Percentiles rank a stretch among this genome's conserved stretches.
Evolutionary conservation across 257 asterid genomes (phyloP).

Genomic region (Rubia yunnanensis): DNA sequence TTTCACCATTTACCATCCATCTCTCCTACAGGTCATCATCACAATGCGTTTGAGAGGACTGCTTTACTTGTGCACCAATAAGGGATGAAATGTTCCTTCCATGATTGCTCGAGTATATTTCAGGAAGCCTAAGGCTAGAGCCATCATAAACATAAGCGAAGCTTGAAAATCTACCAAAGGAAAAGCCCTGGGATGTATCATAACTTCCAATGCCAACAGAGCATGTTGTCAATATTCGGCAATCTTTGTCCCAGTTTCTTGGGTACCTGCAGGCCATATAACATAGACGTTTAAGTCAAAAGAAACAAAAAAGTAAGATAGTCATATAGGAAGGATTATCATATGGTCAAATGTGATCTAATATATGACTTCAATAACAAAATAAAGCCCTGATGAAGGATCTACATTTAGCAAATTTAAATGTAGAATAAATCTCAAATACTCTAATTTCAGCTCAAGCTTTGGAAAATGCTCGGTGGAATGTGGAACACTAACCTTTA

Average conservation of each 20-base stretch:
- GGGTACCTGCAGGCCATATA: constrained; percentile 38
- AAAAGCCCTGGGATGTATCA: constrained; percentile 66
- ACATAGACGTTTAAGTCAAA: constrained; percentile 3
- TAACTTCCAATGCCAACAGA: constrained; percentile 59
- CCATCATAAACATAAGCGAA: constrained; percentile 15
- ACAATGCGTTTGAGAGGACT: constrained; percentile 30
- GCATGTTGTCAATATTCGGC: constrained; percentile 58
- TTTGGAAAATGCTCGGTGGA: neutral
- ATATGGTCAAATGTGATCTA: neutral
- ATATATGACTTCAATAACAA: neutral
- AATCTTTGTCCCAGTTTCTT: constrained; percentile 46
- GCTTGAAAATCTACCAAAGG: constrained; percentile 38
- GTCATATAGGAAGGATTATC: too few relatives aligned
- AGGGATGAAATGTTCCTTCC: constrained; percentile 20
- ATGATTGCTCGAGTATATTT: constrained; percentile 15
- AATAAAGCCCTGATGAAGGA: neutral
- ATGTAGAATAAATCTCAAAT: neutral
- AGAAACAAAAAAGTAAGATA: neutral
- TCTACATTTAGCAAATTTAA: neutral
- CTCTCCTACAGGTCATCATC: constrained; percentile 44
- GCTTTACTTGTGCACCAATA: constrained; percentile 19
- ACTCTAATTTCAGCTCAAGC: neutral
- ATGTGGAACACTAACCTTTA: constrained; percentile 34
- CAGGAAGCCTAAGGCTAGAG: constrained; percentile 23
- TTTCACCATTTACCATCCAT: constrained; percentile 38